Evolutionary conservation across 177 flowering plant genomes (phyloP).

Genomic region (Telopea speciosissima): DNA sequence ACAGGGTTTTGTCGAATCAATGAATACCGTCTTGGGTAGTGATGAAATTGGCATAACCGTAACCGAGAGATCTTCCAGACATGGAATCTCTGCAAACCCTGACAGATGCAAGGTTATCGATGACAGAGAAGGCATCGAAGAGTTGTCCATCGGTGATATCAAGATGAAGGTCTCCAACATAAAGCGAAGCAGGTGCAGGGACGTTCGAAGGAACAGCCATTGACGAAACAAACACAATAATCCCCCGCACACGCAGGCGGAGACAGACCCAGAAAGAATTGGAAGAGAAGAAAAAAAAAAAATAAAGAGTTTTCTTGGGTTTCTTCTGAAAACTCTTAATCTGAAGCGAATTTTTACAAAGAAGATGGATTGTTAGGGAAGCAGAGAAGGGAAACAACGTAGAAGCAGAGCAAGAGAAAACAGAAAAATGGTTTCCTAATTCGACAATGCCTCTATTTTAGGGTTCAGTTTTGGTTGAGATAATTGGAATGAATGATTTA

Average conservation of each 20-base stretch:
- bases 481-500: no score
- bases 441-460: no score
- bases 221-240: neutral
- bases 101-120: slow-evolving; percentile 35
- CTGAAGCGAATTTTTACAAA: neutral
- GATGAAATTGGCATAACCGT: slow-evolving; percentile 53
- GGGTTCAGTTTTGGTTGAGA: neutral
- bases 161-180: slow-evolving; percentile 57
- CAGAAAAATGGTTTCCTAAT: neutral
- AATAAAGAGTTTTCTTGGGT: no score
- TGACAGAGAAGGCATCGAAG: slow-evolving; percentile 35
- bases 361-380: neutral
- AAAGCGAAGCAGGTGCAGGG: slow-evolving; percentile 33
- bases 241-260: neutral
- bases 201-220: slow-evolving; percentile 32
- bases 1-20: neutral
- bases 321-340: neutral
- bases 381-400: neutral
- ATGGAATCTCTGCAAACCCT: slow-evolving; percentile 48
- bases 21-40: slow-evolving; percentile 37
- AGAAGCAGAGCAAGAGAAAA: neutral
- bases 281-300: no score
- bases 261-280: neutral
- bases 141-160: slow-evolving; percentile 37
- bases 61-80: slow-evolving; percentile 43